Conservation (phyloP, 495 filamentous ascomycete species). For the Beverwykella pulmonaria region DNA sequence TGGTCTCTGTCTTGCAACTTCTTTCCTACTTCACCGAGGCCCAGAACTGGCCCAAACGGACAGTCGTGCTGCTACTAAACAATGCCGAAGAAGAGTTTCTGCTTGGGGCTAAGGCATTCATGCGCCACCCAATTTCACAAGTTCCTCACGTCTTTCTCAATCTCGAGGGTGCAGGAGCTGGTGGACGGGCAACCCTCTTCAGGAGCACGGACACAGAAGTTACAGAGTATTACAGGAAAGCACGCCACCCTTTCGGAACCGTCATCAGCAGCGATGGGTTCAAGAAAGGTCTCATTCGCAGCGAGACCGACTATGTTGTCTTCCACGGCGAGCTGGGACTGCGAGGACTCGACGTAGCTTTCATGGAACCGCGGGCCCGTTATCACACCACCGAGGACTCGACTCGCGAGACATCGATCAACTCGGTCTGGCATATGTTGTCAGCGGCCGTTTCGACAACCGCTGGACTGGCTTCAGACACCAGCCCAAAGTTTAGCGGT, state of each 20-base stretch:
- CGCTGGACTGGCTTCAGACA: slow-evolving; percentile 69
- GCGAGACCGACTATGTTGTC: slow-evolving; percentile 87
- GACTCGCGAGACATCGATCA: slow-evolving; percentile 61
- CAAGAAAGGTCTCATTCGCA: slow-evolving; percentile 71
- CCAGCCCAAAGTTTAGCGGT: slow-evolving; percentile 67
- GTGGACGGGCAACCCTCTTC: slow-evolving; percentile 85
- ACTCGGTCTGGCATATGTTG: slow-evolving; percentile 93
- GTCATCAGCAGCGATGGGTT: slow-evolving; percentile 84
- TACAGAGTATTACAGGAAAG: slow-evolving; percentile 71
- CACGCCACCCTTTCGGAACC: slow-evolving; percentile 77
- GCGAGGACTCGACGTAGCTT: slow-evolving; percentile 89
- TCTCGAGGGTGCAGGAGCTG: slow-evolving; percentile 92
- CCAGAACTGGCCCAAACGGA: slow-evolving; percentile 74
- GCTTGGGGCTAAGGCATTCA: slow-evolving; percentile 85
- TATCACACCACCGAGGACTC: slow-evolving; percentile 96
- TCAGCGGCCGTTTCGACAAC: slow-evolving; percentile 75
- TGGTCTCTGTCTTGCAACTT: slow-evolving; percentile 83
- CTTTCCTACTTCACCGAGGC: slow-evolving; percentile 81
- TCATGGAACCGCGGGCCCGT: slow-evolving; percentile 78
- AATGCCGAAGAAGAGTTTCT: slow-evolving; percentile 96
- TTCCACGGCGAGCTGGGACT: slow-evolving; percentile 79
- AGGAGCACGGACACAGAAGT: slow-evolving; percentile 86
- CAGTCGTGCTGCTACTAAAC: slow-evolving; percentile 85
- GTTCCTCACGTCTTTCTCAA: slow-evolving; percentile 88
- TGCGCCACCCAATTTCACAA: slow-evolving; percentile 73